Base-by-base conservation (phyloP, 2,329 filamentous ascomycete genomes). In the Cladorrhinum sp. region DNA sequence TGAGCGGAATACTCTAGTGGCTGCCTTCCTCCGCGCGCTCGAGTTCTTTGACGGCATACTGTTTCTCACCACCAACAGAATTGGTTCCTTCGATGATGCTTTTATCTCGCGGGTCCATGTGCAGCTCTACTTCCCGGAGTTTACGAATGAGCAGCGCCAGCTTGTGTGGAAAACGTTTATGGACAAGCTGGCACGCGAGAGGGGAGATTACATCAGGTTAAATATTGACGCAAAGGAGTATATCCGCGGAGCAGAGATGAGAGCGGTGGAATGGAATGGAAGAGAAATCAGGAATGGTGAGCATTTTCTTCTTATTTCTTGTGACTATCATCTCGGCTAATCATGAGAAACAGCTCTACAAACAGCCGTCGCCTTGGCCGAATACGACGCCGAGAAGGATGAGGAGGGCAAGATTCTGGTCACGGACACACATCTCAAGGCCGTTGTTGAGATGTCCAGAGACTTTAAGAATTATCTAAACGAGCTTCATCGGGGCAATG, bases 81-180 rank as follows among this genome's bases (percentile, higher is more conserved):
- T 78, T 23, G 64, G 71, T 1, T 58, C 61, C 1, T 74, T 78
- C 53, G 76, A 78, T 50, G 71, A 75, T 25, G 76, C 75, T 0
- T 60, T 62, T 51, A 59, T 62, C 45, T 62, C 62, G 3, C 49
- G 62, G 0, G 45, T 62, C 4, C 62, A 64, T n/a, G 49, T 64
- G 4, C 5, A 51, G 2, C 51, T 62, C 0, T 50, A 38, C n/a
- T 64, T 62, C 53, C 29, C 29, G n/a, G 24, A 32, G 1, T 41
- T 64, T 1, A 38, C 27, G 3, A 4, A 38, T 1, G 18, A 54
- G 3, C 22, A 64, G 18, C 51, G 62, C 1, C 22, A 20, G 3
- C 27, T 8, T 3, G 49, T 64, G 3, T 64, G 62, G 62, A 20
- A 27, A 5, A 55, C 54, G 2, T 62, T 64, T 48, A 50, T 60